Base-by-base conservation (phyloP, 2,329 filamentous ascomycete species). In the Parafenestella ontariensis region DNA sequence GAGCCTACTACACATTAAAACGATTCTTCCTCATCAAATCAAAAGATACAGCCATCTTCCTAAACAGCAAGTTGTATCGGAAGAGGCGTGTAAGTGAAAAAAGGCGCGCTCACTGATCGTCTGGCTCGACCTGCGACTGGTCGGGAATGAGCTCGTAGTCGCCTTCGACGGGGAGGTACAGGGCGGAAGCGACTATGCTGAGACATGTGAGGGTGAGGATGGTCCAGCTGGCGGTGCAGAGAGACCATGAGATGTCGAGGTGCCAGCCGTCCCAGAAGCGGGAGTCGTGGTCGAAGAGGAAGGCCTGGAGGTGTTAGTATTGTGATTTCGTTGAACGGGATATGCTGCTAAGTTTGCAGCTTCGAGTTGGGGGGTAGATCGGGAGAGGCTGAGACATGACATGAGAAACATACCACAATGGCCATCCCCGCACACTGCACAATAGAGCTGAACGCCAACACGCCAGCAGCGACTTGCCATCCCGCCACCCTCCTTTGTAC, bases 241-340 rank as follows among this genome's bases (percentile, higher is more conserved):
- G 83, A 28, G 89, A 84, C 86, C 90, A 97, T 1, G 90, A 91
- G 49, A 84, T 85, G 68, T 91, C 92, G 49, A 97, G 83, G 54
- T 83, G 82, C 90, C 92, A 97, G 55, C 92, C 92, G 17, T 89
- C 83, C 68, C 88, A 87, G 73, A 97, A 97, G 64, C 91, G 87
- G 44, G 89, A 85, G 73, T 96, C 90, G 70, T 94, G 83, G 62
- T 96, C 89, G 74, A 87, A 93, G 17, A 96, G 82, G 72, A 91
- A 95, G 17, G 91, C 88, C 92, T 96, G 63, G 36, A 52, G 3
- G 15, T 43, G 43, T 65, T 42, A 66, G 49, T 36, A 15, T 50
- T 23, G 29, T 15, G 17, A n/a, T n/a, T 33, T 8, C 23, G 1
- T 21, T 5, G 9, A 17, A 34, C 2, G 31, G 17, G 8, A 26